Conservation (phyloP, 1,284 basidiomycete genomes). For the Meripilus lineatus region DNA sequence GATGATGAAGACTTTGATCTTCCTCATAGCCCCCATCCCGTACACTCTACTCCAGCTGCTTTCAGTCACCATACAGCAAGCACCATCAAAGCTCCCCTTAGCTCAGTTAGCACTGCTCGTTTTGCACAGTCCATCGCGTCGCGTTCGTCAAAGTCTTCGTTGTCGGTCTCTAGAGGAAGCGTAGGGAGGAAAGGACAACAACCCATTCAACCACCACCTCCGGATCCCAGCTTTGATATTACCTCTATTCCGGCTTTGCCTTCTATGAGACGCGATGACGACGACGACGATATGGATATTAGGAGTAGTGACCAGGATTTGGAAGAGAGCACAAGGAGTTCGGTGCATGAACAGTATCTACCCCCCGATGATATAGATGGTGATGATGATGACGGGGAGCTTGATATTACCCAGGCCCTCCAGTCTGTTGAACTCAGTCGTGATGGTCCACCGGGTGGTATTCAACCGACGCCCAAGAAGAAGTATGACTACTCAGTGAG, state of each 20-base stretch:
- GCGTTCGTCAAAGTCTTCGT: slow-evolving; percentile 30
- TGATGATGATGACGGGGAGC: slow-evolving; percentile 33
- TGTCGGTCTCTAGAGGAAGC: slow-evolving; percentile 14
- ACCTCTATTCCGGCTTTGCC: slow-evolving; percentile 53
- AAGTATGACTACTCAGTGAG: slow-evolving; percentile 59
- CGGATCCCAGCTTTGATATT: slow-evolving; percentile 51
- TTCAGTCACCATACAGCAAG: slow-evolving; percentile 37
- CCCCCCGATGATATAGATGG: slow-evolving; percentile 37
- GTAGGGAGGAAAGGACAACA: slow-evolving; percentile 4
- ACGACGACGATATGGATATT: slow-evolving; percentile 33
- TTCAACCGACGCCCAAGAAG: slow-evolving; percentile 32
- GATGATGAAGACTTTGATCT: slow-evolving; percentile 24
- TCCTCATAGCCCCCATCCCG: slow-evolving; percentile 33
- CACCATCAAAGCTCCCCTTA: slow-evolving; percentile 48
- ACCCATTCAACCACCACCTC: neutral
- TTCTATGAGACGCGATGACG: slow-evolving; percentile 27
- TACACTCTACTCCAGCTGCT: slow-evolving; percentile 62
- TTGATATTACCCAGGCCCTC: slow-evolving; percentile 56
- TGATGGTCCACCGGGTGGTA: slow-evolving; percentile 37
- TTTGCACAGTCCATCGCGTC: slow-evolving; percentile 63
- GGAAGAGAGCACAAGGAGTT: slow-evolving; percentile 40
- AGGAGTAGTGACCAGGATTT: slow-evolving; percentile 35
- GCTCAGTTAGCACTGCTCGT: slow-evolving; percentile 60
- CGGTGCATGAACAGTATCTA: slow-evolving; percentile 46
- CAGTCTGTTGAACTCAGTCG: slow-evolving; percentile 57